Base-by-base conservation (phyloP, 306 rosid genomes). In the Cucumis cinereus region DNA sequence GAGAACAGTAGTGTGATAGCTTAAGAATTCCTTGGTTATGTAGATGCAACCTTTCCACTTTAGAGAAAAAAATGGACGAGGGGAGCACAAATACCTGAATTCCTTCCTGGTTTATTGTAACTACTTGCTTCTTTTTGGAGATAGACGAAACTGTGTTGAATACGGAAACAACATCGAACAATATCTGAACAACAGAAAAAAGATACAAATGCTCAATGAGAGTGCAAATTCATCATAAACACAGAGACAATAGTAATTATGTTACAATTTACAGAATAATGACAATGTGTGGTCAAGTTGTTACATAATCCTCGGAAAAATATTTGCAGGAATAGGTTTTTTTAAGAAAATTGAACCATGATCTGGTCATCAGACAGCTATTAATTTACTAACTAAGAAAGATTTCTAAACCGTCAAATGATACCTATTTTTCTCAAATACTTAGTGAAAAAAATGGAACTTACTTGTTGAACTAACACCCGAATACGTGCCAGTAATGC, bases 401-500 rank as follows among this genome's bases (percentile, higher is more conserved):
- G 6, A 13, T 62, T 35, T 3, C 58, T 15, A 36, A 56, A 69
- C 38, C 23, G 60, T 58, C 24, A 74, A 74, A 52, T 5, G 26
- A 33, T 47, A 4, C 63, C 26, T 12, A 7, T 8, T 77, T 57
- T 19, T 64, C 49, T 35, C 24, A 24, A 74, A 33, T 11, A 61
- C 47, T 38, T 26, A 54, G 57, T 38, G 62, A 72, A 72, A 60
- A 54, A 56, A 77, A 57, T 47, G 73, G 26, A 75, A 69, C 81
- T 82, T 85, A 91, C 96, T 82, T 91, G 98, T 77, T 93, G 98
- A 84, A 87, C 85, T 79, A 91, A 78, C 78, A 88, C 96, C 28
- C 93, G 88, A 68, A 93, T 89, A 26, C 94, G 90, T 0, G 96
- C 96, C 12, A 93, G 92, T 83, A 90, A 38, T n/a, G 94, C 94